Evolutionary conservation across 169 alveolate species (phyloP).

Genomic region (Eimeria falciformis): DNA sequence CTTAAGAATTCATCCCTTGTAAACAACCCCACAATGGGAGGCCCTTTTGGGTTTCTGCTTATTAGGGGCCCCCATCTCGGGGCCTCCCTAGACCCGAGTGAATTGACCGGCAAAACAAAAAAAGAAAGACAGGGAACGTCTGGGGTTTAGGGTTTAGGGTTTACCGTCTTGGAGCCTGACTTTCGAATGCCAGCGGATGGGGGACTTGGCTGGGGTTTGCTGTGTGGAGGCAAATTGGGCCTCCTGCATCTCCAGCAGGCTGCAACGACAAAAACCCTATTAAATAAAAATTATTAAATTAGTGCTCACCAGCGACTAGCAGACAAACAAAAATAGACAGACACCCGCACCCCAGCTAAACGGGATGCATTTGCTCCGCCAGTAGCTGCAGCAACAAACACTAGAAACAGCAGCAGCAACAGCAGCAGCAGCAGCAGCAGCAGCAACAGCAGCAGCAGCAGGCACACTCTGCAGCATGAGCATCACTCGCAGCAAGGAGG

Average conservation of each 20-base stretch:
- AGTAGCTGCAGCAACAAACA: not conserved
- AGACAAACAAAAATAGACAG: too few species aligned
- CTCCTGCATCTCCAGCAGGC: conserved; percentile 9
- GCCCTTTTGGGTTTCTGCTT: not conserved
- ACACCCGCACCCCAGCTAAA: too few species aligned
- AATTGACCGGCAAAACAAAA: not conserved
- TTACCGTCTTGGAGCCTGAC: conserved; percentile 50
- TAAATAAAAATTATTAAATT: too few species aligned
- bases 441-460: conserved; percentile 60
- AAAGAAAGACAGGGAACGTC: not conserved
- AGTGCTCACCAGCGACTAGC: too few species aligned
- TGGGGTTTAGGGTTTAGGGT: conserved; percentile 50
- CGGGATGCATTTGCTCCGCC: not conserved
- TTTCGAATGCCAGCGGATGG: conserved; percentile 13
- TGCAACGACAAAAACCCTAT: not conserved
- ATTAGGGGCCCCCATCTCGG: not conserved
- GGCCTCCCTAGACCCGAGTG: not conserved
- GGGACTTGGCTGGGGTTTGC: not conserved
- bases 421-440: conserved; percentile 44
- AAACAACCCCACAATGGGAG: not conserved
- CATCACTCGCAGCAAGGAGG: conserved; percentile 20
- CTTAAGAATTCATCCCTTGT: not conserved
- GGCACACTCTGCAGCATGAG: conserved; percentile 17
- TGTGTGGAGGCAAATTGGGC: not conserved
- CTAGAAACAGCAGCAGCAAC: not conserved